Evolutionary conservation across 257 asterid genomes (phyloP), one percentile per base, ranked within the genome.

Genomic region (Capsicum chinense): DNA sequence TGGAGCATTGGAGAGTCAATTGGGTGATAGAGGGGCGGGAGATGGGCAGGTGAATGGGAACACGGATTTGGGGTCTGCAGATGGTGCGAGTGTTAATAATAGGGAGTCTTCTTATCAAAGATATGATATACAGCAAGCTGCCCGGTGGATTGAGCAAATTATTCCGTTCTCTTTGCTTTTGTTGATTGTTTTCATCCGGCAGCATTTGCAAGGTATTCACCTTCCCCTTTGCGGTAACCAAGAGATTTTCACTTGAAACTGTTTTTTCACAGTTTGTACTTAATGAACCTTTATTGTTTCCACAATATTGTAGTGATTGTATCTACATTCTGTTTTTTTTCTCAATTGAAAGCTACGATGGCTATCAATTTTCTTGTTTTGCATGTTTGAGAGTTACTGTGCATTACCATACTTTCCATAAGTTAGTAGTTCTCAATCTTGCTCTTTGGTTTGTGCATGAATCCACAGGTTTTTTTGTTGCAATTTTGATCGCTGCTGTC

Each of bases 91-190:
- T 79, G 67, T 56, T 85, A 90, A 85, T 83, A 88, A 83, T 81
- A 90, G 97, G 89, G 97, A 90, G 83, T 92, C 99, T 83, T 92
- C 99, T 79, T 92, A 94, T 89, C 99, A 95, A 87, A 89, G 98
- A 89, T 93, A 95, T 78, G 99, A 93, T 87, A 92, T 94, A 84
- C 98, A 93, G 85, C 97, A 93, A 86, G 97, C 93, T 84, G 97
- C 97, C 85, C 88, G 97, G 79, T 93, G 97, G 97, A 94, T 94
- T 64, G 98, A 94, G 89, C 97, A 93, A 85, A 89, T 91, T 79
- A 97, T 94, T 85, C 97, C 98, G 0, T 94, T 92, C 89, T 84
- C 96, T 14, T 93, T 94, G 95, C 92, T 94, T 70, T 90, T 94
- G 85, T 85, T 94, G 94, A 87, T 92, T 85, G 97, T 94, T 81